Evolutionary conservation across 2,329 filamentous ascomycete species (phyloP), one percentile per base, ranked within the genome.

Genomic region (Fusarium brevicatenulatum): DNA sequence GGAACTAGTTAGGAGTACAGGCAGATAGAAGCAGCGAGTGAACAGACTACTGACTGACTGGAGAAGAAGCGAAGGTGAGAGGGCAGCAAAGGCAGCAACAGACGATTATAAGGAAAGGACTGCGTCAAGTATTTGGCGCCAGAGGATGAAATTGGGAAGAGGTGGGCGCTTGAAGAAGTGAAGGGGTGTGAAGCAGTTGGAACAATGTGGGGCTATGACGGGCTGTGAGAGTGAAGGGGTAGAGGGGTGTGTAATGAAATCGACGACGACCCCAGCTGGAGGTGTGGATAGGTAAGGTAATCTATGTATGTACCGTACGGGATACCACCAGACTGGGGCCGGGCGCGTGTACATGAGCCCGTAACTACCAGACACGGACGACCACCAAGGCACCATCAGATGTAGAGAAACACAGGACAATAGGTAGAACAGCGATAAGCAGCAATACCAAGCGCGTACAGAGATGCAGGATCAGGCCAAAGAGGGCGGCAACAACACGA

Each of bases 91-190:
- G 76, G 76, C 76, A 75, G 73, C 71, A 70, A 68, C 68, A 70
- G 67, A 75, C 52, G 71, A 59, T 78, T 78, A 78, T 78, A 78
- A 77, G 70, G 66, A 67, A 76, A 77, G 66, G 58, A 75, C 68
- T 77, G 71, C 64, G 70, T 74, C 68, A 68, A 77, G 75, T 70
- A 66, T 78, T 78, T 78, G 76, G 76, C 76, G 76, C 76, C 74
- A 70, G 53, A 71, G 71, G 69, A 75, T 73, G 66, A 75, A 66
- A 63, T 67, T 70, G 65, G 63, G 63, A 63, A 68, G 70, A 74
- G 70, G 75, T 77, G 70, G 75, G 75, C 71, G 73, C 70, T 73
- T 77, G 72, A 75, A 67, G 66, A 71, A 67, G 63, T 58, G 72
- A 73, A 75, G 73, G 75, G 70, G 71, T 68, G 74, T 76, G 74